These are phyloP conservation scores for Penicillium tannophilum DNA, from an alignment of 495 filamentous ascomycete species.

Conservation along the genomic window DNA sequence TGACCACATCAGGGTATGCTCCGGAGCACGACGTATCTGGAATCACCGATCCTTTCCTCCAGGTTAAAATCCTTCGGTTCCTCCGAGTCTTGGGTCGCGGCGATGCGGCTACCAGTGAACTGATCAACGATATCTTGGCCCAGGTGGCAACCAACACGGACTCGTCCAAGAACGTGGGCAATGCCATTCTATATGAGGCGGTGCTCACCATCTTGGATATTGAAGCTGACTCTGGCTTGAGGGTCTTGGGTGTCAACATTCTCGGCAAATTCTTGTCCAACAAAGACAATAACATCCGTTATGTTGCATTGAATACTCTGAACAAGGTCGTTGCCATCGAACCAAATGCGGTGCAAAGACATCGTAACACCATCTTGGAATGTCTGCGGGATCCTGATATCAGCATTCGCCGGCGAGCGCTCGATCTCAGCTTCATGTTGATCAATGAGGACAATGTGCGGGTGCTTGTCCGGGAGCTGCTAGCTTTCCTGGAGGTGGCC, in stretches of 20 bases:
- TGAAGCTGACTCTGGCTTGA: constrained; percentile 90
- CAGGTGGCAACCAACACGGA: constrained; percentile 99
- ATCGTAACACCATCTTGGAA: constrained; percentile 95
- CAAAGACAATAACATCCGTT: constrained; percentile 98
- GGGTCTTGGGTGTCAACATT: constrained; percentile 96
- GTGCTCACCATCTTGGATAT: constrained; percentile 98
- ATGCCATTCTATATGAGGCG: constrained; percentile 96
- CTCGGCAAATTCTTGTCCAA: constrained; percentile 97
- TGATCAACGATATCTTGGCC: constrained; percentile 97
- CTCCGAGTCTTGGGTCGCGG: constrained; percentile 85
- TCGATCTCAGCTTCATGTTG: constrained; percentile 95
- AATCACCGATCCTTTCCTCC: constrained; percentile 97
- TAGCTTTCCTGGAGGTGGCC: constrained; percentile 93
- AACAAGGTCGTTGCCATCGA: constrained; percentile 98
- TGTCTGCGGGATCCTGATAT: constrained; percentile 98
- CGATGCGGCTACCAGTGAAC: constrained; percentile 85
- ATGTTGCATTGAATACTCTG: constrained; percentile 94
- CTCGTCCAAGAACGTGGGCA: constrained; percentile 97
- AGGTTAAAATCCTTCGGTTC: constrained; percentile 90
- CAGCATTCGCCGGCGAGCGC: constrained; percentile 88
- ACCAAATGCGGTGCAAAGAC: constrained; percentile 94
- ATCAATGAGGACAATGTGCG: constrained; percentile 97
- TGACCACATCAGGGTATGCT: constrained; percentile 94
- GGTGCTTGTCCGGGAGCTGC: constrained; percentile 85
- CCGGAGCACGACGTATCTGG: constrained; percentile 98